phyloP scores from a whole-genome alignment of 139 green algal species.

The Volvox reticuliferus region DNA sequence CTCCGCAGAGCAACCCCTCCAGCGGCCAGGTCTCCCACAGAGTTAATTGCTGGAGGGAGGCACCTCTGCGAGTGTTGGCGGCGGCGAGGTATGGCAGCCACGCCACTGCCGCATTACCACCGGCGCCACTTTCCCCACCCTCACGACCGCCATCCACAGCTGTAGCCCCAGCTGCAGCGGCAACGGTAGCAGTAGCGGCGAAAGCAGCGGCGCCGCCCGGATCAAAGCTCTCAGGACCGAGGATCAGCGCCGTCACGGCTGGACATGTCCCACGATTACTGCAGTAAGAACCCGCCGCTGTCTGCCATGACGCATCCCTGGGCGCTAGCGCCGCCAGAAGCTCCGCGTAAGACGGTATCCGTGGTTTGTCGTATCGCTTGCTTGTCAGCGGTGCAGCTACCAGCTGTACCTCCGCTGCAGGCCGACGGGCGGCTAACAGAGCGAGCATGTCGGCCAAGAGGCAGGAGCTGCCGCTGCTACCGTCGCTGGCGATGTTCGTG shows the following conservation, averaged over 20 bases:
- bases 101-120: too few relatives aligned
- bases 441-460: slow-evolving; percentile 13
- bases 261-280: neutral
- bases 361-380: slow-evolving; percentile 48
- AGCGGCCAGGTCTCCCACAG: slow-evolving; percentile 43
- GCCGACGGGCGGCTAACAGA: neutral
- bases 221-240: slow-evolving; percentile 39
- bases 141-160: too few relatives aligned
- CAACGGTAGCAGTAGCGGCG: too few relatives aligned
- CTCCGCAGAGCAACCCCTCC: neutral
- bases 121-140: neutral
- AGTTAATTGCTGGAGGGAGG: neutral
- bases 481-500: neutral
- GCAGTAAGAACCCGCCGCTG: neutral
- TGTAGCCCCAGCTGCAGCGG: too few relatives aligned
- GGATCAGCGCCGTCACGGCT: slow-evolving; percentile 1
- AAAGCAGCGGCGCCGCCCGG: neutral
- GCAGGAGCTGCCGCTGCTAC: neutral
- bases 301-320: too few relatives aligned
- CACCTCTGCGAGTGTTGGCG: neutral
- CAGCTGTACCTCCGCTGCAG: slow-evolving; percentile 17
- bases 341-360: slow-evolving; percentile 6
- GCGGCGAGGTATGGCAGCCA: slow-evolving; percentile 22
- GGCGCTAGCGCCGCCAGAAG: slow-evolving; percentile 27
- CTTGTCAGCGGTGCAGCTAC: slow-evolving; percentile 17